Percentiles rank a stretch among this genome's conserved stretches.
Conservation (phyloP, 108 stramenopile species). For the Cyclotella kingstonii region DNA sequence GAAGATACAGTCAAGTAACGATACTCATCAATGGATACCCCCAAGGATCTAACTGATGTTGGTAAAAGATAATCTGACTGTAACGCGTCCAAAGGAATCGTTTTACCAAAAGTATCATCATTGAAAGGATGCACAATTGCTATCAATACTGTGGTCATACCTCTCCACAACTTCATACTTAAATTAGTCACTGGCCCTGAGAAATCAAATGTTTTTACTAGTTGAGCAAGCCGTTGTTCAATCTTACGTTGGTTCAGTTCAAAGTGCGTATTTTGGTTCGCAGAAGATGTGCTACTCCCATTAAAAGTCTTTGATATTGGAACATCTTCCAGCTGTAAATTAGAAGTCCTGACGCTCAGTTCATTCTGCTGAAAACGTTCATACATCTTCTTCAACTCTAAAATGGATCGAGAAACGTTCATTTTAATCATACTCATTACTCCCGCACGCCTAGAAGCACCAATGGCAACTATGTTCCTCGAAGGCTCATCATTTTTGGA, state of each 20-base stretch:
- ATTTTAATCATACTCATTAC: constrained; percentile 71
- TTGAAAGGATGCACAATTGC: constrained; percentile 45
- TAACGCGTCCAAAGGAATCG: neutral
- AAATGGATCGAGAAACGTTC: constrained; percentile 51
- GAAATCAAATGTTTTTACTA: constrained; percentile 64
- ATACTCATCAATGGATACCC: constrained; percentile 59
- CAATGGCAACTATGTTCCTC: constrained; percentile 48
- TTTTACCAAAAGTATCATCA: neutral
- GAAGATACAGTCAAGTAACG: constrained; percentile 55
- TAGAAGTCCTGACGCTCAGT: neutral
- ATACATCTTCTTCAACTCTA: constrained; percentile 42
- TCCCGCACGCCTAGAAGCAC: constrained; percentile 64
- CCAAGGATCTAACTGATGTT: constrained; percentile 38
- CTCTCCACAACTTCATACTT: constrained; percentile 55
- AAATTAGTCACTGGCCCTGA: constrained; percentile 55
- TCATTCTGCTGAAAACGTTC: neutral
- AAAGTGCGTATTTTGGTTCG: neutral
- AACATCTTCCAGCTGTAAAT: neutral
- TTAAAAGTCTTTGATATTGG: neutral
- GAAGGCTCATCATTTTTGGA: neutral
- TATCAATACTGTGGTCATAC: constrained; percentile 67
- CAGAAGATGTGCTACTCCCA: neutral
- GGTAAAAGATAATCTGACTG: constrained; percentile 22
- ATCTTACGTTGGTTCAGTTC: constrained; percentile 2
- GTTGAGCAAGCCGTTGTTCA: constrained; percentile 48